phyloP scores from a whole-genome alignment of 2,329 filamentous ascomycete genomes.

The Botrytis medusae region DNA sequence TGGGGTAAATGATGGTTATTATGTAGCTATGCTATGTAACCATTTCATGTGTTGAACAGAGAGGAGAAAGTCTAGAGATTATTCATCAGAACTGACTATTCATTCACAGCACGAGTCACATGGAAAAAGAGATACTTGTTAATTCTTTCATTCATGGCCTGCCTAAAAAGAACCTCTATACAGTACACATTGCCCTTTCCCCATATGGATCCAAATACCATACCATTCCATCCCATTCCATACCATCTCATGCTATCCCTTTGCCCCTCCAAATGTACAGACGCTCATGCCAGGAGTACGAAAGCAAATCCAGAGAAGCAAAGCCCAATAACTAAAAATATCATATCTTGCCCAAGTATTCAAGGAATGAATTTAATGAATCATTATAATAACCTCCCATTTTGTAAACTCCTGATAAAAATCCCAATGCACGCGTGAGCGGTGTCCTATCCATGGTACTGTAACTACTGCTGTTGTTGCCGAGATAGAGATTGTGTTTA shows the following conservation, averaged over 20 bases:
- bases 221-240: not conserved
- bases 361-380: conserved; percentile 7
- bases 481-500: not conserved
- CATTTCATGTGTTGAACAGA: not conserved
- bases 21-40: not conserved
- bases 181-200: not conserved
- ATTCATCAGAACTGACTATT: not conserved
- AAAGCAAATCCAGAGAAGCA: conserved; percentile 15
- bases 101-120: not conserved
- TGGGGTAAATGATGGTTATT: not conserved
- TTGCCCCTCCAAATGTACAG: conserved; percentile 5
- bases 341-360: not conserved
- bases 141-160: conserved; percentile 11
- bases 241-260: not conserved
- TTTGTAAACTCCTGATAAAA: conserved; percentile 19
- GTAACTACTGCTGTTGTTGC: not conserved
- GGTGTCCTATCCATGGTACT: not conserved
- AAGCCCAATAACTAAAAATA: conserved; percentile 8
- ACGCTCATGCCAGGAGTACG: conserved; percentile 14
- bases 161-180: conserved; percentile 2
- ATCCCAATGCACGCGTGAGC: conserved; percentile 8
- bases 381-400: conserved; percentile 12
- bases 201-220: not conserved
- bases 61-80: not conserved
- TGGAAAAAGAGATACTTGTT: not conserved